Evolutionary conservation across 2,329 filamentous ascomycete species (phyloP).

Genomic region (Xylariaceae sp.): DNA sequence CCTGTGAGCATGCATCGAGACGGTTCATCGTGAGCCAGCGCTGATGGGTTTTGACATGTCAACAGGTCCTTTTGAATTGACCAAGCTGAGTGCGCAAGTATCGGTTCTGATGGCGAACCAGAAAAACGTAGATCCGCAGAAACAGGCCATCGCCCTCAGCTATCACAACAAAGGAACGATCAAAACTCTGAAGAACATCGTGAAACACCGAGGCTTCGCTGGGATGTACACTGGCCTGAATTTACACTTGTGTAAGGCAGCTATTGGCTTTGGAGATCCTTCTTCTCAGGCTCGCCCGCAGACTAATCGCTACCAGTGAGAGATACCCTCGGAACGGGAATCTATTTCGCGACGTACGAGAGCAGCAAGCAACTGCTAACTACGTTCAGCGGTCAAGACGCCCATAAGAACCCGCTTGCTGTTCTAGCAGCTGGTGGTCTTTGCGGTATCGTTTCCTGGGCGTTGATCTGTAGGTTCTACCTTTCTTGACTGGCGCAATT

Average conservation of each 20-base stretch:
- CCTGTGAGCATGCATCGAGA: conserved; percentile 50
- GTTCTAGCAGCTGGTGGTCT: conserved; percentile 75
- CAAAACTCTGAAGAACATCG: conserved; percentile 70
- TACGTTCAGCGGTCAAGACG: conserved; percentile 65
- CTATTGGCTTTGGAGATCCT: not conserved
- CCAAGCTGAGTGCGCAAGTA: conserved; percentile 83
- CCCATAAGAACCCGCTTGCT: conserved; percentile 73
- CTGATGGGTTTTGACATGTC: conserved; percentile 15
- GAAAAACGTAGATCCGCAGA: conserved; percentile 45
- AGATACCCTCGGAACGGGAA: conserved; percentile 76
- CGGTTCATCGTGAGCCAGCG: not conserved
- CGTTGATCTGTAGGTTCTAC: conserved; percentile 60
- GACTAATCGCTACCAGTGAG: conserved; percentile 52
- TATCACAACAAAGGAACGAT: conserved; percentile 76
- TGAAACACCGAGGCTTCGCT: conserved; percentile 66
- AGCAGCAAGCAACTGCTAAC: conserved; percentile 78
- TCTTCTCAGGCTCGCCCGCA: not conserved
- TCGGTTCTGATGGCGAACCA: conserved; percentile 69
- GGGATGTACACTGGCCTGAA: conserved; percentile 79
- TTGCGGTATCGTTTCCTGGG: conserved; percentile 82
- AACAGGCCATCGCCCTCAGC: conserved; percentile 59
- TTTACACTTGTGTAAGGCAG: conserved; percentile 65
- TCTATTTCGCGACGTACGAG: conserved; percentile 89
- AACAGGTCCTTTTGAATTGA: conserved; percentile 75
- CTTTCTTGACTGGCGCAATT: not conserved